Percentiles rank a stretch among this genome's conserved stretches.
phyloP scores from a whole-genome alignment of 306 rosid species.

The Cajanus cajan region DNA sequence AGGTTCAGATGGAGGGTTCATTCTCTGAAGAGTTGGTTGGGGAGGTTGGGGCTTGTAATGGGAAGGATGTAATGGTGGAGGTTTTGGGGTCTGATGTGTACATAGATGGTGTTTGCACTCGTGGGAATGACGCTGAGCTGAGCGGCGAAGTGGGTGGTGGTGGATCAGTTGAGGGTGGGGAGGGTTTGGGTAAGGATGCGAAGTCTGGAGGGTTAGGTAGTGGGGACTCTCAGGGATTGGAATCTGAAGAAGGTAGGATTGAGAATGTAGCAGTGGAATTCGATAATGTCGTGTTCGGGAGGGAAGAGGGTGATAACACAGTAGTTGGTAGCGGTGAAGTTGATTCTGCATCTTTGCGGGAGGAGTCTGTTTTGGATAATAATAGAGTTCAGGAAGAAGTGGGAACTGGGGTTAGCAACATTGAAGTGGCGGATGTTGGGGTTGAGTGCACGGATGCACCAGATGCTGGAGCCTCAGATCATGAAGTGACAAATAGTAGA shows the following conservation, averaged over 20 bases:
- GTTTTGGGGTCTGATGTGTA: conserved; percentile 76
- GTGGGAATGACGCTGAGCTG: conserved; percentile 31
- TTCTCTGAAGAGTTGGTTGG: conserved; percentile 38
- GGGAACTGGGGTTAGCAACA: conserved; percentile 18
- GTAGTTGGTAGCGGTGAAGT: conserved; percentile 6
- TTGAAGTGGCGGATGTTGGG: conserved; percentile 28
- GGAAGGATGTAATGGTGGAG: conserved; percentile 76
- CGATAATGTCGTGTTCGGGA: conserved; percentile 32
- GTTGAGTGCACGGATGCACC: conserved; percentile 23
- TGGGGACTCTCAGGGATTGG: conserved; percentile 36
- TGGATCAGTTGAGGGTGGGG: conserved; percentile 33
- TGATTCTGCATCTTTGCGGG: conserved; percentile 2
- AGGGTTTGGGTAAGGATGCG: conserved; percentile 31
- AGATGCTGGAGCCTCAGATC: conserved; percentile 33
- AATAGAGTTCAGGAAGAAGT: conserved; percentile 25
- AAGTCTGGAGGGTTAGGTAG: conserved; percentile 20
- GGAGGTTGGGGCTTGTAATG: conserved; percentile 56
- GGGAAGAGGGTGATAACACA: conserved; percentile 24
- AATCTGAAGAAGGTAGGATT: conserved; percentile 25
- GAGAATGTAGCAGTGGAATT: conserved; percentile 8
- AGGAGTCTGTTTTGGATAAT: conserved; percentile 14
- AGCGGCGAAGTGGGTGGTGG: conserved; percentile 35
- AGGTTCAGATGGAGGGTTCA: conserved; percentile 33
- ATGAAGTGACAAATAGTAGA: conserved; percentile 13
- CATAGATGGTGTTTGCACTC: conserved; percentile 81